phyloP scores from a whole-genome alignment of 208 protist species.

The Crithidia brevicula region DNA sequence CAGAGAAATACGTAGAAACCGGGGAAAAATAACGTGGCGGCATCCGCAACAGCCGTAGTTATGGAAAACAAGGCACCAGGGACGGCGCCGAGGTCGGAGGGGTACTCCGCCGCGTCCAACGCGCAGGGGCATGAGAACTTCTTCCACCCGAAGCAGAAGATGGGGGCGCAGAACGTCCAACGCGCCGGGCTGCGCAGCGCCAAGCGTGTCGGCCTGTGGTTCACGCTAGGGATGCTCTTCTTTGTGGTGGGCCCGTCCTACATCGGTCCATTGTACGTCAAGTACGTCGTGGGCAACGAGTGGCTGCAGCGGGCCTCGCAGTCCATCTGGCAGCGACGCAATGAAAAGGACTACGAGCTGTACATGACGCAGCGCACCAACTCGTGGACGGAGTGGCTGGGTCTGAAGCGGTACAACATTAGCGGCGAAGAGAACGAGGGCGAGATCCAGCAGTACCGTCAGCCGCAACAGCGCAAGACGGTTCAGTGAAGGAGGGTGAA shows the following conservation, averaged over 20 bases:
- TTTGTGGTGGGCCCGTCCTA: constrained; percentile 68
- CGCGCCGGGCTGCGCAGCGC: constrained; percentile 70
- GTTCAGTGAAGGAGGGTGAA: constrained; percentile 2
- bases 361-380: constrained; percentile 92
- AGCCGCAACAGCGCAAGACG: constrained; percentile 15
- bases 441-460: constrained; percentile 77
- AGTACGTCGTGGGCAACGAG: constrained; percentile 72
- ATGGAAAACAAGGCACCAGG: constrained; percentile 89
- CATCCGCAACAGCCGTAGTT: no score
- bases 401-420: constrained; percentile 90
- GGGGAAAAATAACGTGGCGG: no score
- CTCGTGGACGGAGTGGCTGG: constrained; percentile 79
- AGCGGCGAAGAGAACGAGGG: constrained; percentile 78
- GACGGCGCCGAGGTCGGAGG: constrained; percentile 59
- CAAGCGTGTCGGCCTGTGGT: constrained; percentile 53
- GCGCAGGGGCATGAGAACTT: constrained; percentile 74
- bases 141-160: constrained; percentile 64
- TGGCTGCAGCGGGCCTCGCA: constrained; percentile 78
- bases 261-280: constrained; percentile 71
- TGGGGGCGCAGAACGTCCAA: constrained; percentile 66
- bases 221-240: constrained; percentile 45
- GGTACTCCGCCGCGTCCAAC: constrained; percentile 54
- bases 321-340: constrained; percentile 83
- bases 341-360: constrained; percentile 83
- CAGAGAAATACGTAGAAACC: no score